Evolutionary conservation across 23 red algal species (phyloP), one percentile per base, ranked within the genome.

Genomic region (Gracilaria domingensis): DNA sequence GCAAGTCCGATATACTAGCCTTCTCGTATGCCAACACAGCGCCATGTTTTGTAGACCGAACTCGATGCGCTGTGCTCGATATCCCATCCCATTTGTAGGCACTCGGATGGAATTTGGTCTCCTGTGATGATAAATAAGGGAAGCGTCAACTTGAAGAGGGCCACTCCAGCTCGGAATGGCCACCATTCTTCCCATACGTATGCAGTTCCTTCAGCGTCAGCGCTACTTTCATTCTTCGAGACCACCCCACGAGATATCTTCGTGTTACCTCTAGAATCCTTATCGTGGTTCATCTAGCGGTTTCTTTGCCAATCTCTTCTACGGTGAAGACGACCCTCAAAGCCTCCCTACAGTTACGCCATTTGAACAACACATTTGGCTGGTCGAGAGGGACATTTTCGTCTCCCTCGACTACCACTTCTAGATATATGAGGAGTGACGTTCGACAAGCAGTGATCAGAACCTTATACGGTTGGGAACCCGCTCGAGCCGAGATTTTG

Each of bases 311-410:
- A 80, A 33, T 77, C 69, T 40, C 51, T 51, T 37, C 75, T 89
- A 24, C 86, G 72, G 36, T 62, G 35, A 50, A 89, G 55, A 40
- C 51, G 86, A 18, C 86, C 86, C 16, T 62, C 53, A 42, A 89
- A 89, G 86, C 72, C 28, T 78, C 86, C 12, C 86, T 66, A 71
- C 86, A 89, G 32, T 89, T 72, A 25, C 80, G 86, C 86, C 86
- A 89, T 80, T 16, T 20, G 66, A 89, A 89, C 8, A 28, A 13
- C 7, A 36, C 30, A 25, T 25, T 21, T 5, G 23, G 1, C 34
- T 2, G 29, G 12, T 38, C 38, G 9, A 37, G 25, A 0, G 40
- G 38, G 20, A 54, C 45, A 53, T 50, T 54, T 33, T 36, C 86
- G 35, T 55, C 51, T 9, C 37, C 37, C 62, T 66, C 72, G 26